Conservation (phyloP, 495 filamentous ascomycete genomes). For the Lindgomyces ingoldianus region DNA sequence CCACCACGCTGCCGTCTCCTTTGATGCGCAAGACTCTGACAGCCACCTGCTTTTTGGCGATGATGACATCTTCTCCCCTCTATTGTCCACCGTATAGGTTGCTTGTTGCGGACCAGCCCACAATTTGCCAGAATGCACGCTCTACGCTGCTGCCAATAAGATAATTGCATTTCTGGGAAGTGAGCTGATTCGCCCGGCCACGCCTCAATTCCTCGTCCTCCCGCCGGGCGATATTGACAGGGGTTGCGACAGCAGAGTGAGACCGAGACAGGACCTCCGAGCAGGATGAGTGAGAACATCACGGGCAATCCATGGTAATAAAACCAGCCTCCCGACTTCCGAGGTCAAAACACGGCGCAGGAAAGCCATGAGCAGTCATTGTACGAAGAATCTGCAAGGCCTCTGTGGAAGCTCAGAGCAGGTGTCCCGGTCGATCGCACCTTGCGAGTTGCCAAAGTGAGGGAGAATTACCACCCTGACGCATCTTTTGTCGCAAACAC, state of each 20-base stretch:
- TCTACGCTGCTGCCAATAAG: conserved; percentile 20
- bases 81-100: neutral
- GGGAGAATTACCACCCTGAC: conserved; percentile 9
- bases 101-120: conserved; percentile 13
- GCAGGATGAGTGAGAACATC: neutral
- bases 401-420: neutral
- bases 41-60: neutral
- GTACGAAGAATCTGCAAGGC: neutral
- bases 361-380: neutral
- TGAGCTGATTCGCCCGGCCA: conserved; percentile 9
- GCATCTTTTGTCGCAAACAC: conserved; percentile 10
- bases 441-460: conserved; percentile 2
- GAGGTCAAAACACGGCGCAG: neutral
- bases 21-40: neutral
- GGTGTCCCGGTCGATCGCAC: neutral
- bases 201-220: neutral
- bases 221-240: neutral
- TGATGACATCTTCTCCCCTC: neutral
- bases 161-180: neutral
- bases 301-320: conserved; percentile 2
- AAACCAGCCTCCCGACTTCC: neutral
- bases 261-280: conserved; percentile 16
- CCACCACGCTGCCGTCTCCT: neutral
- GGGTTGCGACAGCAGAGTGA: conserved; percentile 16
- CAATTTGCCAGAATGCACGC: conserved; percentile 19